Base-by-base conservation (phyloP, 352 stramenopile species). In the Pythium plurisporium region DNA sequence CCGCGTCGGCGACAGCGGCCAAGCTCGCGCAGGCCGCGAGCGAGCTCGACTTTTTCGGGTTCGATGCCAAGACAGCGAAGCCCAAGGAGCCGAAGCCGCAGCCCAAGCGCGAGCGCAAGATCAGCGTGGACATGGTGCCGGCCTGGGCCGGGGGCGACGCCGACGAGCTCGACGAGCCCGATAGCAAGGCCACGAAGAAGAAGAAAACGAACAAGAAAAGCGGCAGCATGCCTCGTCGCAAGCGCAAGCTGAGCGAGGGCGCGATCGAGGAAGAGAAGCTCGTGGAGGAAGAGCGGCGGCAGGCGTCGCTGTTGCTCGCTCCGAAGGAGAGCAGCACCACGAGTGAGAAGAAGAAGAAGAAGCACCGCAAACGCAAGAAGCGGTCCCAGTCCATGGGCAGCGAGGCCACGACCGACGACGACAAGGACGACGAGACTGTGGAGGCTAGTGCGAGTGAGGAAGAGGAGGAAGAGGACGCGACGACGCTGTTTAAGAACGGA, bases 171-270 rank as follows among this genome's bases (percentile, higher is more conserved):
- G n/a, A n/a, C n/a, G n/a, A n/a, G n/a, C n/a, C n/a, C 27, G 22
- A 38, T 17, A 22, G 17, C 6, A 36, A 43, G 1, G 20, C 45
- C 2, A 27, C 33, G 30, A 15, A 38, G 23, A 25, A 53, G 22
- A 64, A 4, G 23, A 85, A 86, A 53, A 67, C 70, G 27, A 73
- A 72, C 25, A 73, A 61, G 40, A 81, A 72, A 23, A 54, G 37
- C 0, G 79, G 84, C 25, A 92, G 84, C 61, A 89, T 82, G 59
- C 78, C 74, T 48, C 82, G 82, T 12, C 80, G 80, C 46, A 91
- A 92, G 65, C 82, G 82, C 56, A 94, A 92, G 59, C 67, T 94
- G 50, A 94, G 82, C 49, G 84, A 91, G 58, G 80, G 83, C 37
- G 84, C 80, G 11, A 52, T 89, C 20, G 82, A 89, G 34, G 80